Percentiles rank a stretch among this genome's conserved stretches.
These are phyloP conservation scores for Thamnidium elegans DNA, from an alignment of 192 early-diverging fungal species.

Conservation along the genomic window DNA sequence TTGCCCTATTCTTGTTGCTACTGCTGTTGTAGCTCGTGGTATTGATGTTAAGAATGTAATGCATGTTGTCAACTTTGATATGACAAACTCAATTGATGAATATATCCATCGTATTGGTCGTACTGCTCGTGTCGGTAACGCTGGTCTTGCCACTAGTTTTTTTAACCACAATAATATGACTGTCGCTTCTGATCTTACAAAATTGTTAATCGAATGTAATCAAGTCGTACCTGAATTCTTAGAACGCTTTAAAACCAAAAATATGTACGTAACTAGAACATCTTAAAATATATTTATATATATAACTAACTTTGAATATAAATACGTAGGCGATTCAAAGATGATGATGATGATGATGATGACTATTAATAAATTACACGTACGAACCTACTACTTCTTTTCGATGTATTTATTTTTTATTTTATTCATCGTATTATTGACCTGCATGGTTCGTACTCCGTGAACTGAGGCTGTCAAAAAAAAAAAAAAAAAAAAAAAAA, in stretches of 20 bases:
- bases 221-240: conserved; percentile 62
- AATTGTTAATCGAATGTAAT: conserved; percentile 50
- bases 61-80: conserved; percentile 87
- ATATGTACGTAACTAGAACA: conserved; percentile 44
- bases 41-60: conserved; percentile 93
- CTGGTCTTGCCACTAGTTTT: conserved; percentile 64
- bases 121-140: conserved; percentile 92
- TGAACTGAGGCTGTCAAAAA: too few relatives aligned
- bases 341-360: too few relatives aligned
- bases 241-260: conserved; percentile 21
- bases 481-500: too few relatives aligned
- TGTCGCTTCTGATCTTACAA: conserved; percentile 47
- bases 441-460: too few relatives aligned
- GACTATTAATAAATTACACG: too few relatives aligned
- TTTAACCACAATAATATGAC: conserved; percentile 40
- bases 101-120: conserved; percentile 97
- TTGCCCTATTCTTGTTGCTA: conserved; percentile 79
- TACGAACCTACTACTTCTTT: too few relatives aligned
- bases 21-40: conserved; percentile 94
- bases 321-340: too few relatives aligned
- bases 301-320: too few relatives aligned
- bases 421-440: too few relatives aligned
- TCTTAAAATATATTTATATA: too few relatives aligned
- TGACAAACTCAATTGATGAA: conserved; percentile 73
- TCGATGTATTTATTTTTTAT: too few relatives aligned